Base-by-base conservation (phyloP, 495 filamentous ascomycete genomes). In the Trichoderma asperelloides region DNA sequence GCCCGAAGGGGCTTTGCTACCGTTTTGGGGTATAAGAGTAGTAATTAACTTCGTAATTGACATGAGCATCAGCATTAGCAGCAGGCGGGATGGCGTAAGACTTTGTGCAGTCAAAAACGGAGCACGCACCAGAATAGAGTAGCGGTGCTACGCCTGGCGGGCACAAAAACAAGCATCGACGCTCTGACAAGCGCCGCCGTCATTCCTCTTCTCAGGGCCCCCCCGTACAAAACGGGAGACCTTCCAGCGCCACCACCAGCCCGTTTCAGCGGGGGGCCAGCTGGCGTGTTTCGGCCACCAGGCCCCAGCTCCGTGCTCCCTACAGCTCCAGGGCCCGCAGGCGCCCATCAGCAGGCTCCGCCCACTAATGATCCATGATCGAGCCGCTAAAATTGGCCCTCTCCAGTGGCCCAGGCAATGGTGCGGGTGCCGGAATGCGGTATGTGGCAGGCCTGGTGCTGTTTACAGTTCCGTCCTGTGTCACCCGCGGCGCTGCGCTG, bases 241-340 rank as follows among this genome's bases (percentile, higher is more conserved):
- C 11, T 23, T 55, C 49, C 23, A 25, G 49, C 5, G 23, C n/a
- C 49, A 25, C 49, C 49, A 57, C 21, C 21, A 55, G 25, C 55
- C 55, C 55, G 55, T 60, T 60, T 60, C 55, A 60, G 55, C 55
- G 55, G 55, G 55, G 55, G 55, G 25, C 55, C 55, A 30, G 55
- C 55, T 60, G 55, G 55, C 55, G 55, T 30, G 55, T 60, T 60
- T 60, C 55, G 55, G 23, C 23, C 49, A 55, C 49, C 11, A 57
- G 49, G n/a, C 49, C 49, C 49, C 49, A 27, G 49, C n/a, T 27
- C 49, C 13, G 43, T 16, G 43, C 49, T 57, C 23, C 55, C 55
- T 30, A 60, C 33, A 27, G 25, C 55, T 60, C 25, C 55, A 51
- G 47, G 18, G 25, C 55, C 55, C 49, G n/a, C 3, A 21, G 49